Base-by-base conservation (phyloP, 306 rosid genomes). In the Biancaea sappan region DNA sequence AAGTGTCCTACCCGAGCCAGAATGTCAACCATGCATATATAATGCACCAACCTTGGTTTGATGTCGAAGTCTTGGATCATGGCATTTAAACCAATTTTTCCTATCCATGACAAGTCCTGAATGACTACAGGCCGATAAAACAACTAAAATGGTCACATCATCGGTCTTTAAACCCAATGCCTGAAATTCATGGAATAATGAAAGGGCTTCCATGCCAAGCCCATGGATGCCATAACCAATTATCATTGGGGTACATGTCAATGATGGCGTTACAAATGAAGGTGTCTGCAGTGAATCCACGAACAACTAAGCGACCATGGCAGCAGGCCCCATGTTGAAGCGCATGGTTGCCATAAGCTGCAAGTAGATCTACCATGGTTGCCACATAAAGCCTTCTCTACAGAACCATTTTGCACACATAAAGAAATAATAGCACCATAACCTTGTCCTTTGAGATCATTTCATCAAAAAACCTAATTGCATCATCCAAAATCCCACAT, bases 321-420 rank as follows among this genome's bases (percentile, higher is more conserved):
- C 86, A 84, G 71, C 92, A 83, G 19, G 76, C 69, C 71, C 92
- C 90, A 9, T 85, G 88, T 71, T 81, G 86, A 65, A 85, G 84
- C 22, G 92, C 90, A 16, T n/a, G n/a, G n/a, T n/a, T n/a, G 92
- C 86, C 66, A 81, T 90, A 88, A 57, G 91, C 89, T 5, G 93
- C 89, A 56, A 89, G 82, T 35, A 89, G 72, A 69, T 84, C 75
- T 22, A 79, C 24, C 87, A 89, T 73, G 74, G 93, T 86, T 52
- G 87, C 83, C 69, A 77, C 50, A 70, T 16, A 89, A 71, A 76
- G 79, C 89, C 50, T 82, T 84, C 74, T 89, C 85, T 56, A 88
- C 89, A 80, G 74, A 83, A 77, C 93, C 93, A 82, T 86, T 86
- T 74, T 89, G 93, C 73, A 84, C 86, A 77, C 77, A 89, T 1